These are phyloP conservation scores for Scheffersomyces lignicola DNA, from an alignment of 1,139 yeast species.

Conservation along the genomic window DNA sequence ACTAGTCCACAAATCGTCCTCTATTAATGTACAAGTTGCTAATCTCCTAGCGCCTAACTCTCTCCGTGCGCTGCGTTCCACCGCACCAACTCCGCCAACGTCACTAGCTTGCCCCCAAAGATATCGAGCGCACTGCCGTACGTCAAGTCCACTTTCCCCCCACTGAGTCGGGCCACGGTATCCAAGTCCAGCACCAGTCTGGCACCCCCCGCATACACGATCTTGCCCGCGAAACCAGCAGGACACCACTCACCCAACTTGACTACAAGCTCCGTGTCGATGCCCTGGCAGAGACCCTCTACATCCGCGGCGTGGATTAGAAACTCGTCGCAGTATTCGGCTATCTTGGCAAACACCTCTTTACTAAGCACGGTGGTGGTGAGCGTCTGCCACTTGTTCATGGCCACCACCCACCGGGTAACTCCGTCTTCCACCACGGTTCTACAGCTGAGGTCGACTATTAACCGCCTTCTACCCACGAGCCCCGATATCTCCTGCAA, in stretches of 20 bases:
- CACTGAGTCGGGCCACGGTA: slow-evolving; percentile 63
- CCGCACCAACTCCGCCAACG: slow-evolving; percentile 65
- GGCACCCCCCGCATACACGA: slow-evolving; percentile 98
- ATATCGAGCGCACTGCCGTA: slow-evolving; percentile 92
- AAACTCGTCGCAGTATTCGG: slow-evolving; percentile 77
- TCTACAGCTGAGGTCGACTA: slow-evolving; percentile 90
- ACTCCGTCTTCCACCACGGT: slow-evolving; percentile 33
- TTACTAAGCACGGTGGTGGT: slow-evolving; percentile 60
- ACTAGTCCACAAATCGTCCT: no score
- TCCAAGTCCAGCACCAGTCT: slow-evolving; percentile 66
- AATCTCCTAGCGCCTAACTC: no score
- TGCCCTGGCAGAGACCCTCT: slow-evolving; percentile 92
- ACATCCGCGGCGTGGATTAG: slow-evolving; percentile 97
- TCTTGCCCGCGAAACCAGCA: slow-evolving; percentile 55
- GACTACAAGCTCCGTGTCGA: slow-evolving; percentile 73
- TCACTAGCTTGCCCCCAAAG: slow-evolving; percentile 84
- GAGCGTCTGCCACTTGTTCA: slow-evolving; percentile 94
- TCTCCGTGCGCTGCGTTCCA: no score
- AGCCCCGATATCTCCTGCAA: slow-evolving; percentile 44
- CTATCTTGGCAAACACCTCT: slow-evolving; percentile 53
- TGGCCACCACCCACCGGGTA: slow-evolving; percentile 82
- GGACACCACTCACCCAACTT: slow-evolving; percentile 79
- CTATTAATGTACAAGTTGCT: no score
- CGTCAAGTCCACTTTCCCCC: slow-evolving; percentile 85
- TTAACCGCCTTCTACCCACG: slow-evolving; percentile 68